phyloP scores from a whole-genome alignment of 768 basidiomycete genomes.

The Pulveroboletus sp. region DNA sequence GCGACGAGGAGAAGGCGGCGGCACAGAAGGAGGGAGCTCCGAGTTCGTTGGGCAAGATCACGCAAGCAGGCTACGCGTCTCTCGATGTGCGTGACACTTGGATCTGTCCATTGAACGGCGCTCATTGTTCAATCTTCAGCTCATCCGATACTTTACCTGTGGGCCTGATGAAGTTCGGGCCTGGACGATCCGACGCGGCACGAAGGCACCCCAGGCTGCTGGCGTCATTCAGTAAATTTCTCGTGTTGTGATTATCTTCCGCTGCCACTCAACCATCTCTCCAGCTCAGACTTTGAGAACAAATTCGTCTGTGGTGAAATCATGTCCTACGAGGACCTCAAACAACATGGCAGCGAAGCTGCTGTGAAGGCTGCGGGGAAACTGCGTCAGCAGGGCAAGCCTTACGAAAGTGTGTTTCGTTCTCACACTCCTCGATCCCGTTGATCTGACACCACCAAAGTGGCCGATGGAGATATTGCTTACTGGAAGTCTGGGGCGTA shows the following conservation, averaged over 20 bases:
- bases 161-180: conserved; percentile 96
- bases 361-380: conserved; percentile 95
- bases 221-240: conserved; percentile 89
- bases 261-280: not conserved
- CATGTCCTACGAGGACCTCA: conserved; percentile 87
- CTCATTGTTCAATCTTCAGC: conserved; percentile 37
- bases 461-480: conserved; percentile 87
- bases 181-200: conserved; percentile 94
- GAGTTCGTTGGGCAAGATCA: conserved; percentile 87
- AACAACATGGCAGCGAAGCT: conserved; percentile 84
- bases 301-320: conserved; percentile 98
- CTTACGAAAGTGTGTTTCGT: conserved; percentile 77
- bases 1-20: conserved; percentile 65
- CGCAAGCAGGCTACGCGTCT: conserved; percentile 85
- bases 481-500: conserved; percentile 82
- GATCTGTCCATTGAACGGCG: not conserved
- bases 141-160: conserved; percentile 96
- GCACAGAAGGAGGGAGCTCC: conserved; percentile 76
- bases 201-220: conserved; percentile 94
- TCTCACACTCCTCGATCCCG: not conserved
- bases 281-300: conserved; percentile 92
- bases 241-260: not conserved
- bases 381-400: conserved; percentile 92
- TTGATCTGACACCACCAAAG: conserved; percentile 33
- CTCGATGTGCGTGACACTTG: conserved; percentile 58